These are phyloP conservation scores for Brassica hybrid DNA, from an alignment of 441 rosid species.

Conservation along the genomic window DNA sequence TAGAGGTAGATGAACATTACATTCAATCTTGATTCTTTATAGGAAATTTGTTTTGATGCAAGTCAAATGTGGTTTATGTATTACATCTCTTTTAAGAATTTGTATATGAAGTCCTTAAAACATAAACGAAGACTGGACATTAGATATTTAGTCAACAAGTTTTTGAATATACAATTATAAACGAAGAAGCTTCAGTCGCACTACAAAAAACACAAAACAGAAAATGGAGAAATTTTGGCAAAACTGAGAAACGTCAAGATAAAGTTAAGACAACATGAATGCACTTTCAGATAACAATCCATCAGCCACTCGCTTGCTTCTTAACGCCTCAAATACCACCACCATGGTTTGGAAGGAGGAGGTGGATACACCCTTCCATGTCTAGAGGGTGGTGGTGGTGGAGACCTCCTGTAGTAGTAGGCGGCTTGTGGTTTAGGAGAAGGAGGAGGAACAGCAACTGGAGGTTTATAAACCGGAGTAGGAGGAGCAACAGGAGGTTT, in stretches of 20 bases:
- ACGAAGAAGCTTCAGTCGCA: constrained; percentile 1
- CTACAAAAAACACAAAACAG: background rate
- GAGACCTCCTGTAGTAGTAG: constrained; percentile 23
- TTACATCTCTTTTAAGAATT: background rate
- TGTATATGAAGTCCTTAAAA: background rate
- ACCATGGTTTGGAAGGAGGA: constrained; percentile 22
- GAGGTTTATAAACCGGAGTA: no score
- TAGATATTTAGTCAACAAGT: no score
- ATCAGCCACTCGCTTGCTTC: background rate
- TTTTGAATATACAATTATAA: background rate
- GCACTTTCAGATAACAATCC: background rate
- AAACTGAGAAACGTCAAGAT: constrained; percentile 8
- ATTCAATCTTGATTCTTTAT: no score
- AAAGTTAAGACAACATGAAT: background rate
- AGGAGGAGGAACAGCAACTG: constrained; percentile 31
- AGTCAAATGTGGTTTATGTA: background rate
- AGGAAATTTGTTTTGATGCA: background rate
- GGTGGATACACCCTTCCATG: background rate
- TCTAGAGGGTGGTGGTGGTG: constrained; percentile 27
- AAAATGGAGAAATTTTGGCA: background rate
- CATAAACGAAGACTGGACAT: background rate
- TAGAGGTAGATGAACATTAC: no score
- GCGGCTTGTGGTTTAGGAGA: background rate
- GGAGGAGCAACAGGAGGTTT: constrained; percentile 27
- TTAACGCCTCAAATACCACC: constrained; percentile 12